phyloP scores from a whole-genome alignment of 2,329 filamentous ascomycete genomes.

The Talaromyces sp. region DNA sequence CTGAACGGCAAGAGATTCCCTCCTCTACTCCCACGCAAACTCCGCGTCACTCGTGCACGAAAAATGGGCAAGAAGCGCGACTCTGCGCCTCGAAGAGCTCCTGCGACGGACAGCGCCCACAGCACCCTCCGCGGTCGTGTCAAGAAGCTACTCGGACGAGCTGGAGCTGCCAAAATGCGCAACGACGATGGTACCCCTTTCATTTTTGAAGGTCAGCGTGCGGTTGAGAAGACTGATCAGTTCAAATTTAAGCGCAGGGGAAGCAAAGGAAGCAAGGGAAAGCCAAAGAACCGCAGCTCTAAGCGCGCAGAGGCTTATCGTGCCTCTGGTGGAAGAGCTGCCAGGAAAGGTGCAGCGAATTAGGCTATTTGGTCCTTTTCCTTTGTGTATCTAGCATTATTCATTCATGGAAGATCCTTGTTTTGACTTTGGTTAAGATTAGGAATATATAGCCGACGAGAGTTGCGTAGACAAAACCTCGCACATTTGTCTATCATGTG shows the following conservation, averaged over 20 bases:
- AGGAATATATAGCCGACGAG: not conserved
- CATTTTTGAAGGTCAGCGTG: slow-evolving; percentile 47
- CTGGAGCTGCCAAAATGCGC: slow-evolving; percentile 38
- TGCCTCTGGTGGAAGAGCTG: slow-evolving; percentile 28
- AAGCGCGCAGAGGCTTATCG: slow-evolving; percentile 43
- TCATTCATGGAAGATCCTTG: too few relatives aligned
- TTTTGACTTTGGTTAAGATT: not conserved
- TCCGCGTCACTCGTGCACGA: slow-evolving; percentile 84
- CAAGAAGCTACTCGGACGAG: slow-evolving; percentile 36
- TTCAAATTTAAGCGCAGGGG: slow-evolving; percentile 38
- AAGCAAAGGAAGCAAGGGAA: slow-evolving; percentile 37
- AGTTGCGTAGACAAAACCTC: not conserved
- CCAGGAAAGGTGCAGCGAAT: slow-evolving; percentile 1
- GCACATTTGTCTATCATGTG: not conserved
- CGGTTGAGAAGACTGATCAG: slow-evolving; percentile 28
- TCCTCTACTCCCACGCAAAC: slow-evolving; percentile 81
- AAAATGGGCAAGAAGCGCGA: slow-evolving; percentile 52
- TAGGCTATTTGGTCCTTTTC: not conserved
- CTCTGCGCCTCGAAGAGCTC: slow-evolving; percentile 21
- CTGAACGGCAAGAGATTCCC: slow-evolving; percentile 89
- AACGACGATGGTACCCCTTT: slow-evolving; percentile 31
- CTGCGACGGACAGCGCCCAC: slow-evolving; percentile 25
- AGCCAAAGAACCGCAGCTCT: slow-evolving; percentile 41
- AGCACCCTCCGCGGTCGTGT: slow-evolving; percentile 41
- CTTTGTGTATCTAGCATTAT: not conserved